Evolutionary conservation across 1,139 yeast species (phyloP).

Genomic region (Magnusiomyces magnusii): DNA sequence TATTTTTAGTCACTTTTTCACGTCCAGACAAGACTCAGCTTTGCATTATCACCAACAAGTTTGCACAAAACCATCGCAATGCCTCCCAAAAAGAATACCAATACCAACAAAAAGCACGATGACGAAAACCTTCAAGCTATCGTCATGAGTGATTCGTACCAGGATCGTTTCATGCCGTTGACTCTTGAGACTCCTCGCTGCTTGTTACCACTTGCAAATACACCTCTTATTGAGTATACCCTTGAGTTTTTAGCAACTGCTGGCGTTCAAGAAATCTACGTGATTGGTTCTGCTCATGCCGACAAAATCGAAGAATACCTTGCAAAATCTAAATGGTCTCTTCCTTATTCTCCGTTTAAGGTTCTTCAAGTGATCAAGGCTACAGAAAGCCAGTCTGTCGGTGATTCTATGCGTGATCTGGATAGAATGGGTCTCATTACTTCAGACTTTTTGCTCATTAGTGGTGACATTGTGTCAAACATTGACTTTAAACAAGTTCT

Average conservation of each 20-base stretch:
- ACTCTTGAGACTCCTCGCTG: conserved; percentile 83
- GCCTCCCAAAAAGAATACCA: conserved; percentile 1
- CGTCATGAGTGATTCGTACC: conserved; percentile 88
- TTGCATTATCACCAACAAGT: no score
- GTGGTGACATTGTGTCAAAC: conserved; percentile 93
- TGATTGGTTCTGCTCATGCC: conserved; percentile 87
- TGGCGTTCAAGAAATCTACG: conserved; percentile 79
- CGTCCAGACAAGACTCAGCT: no score
- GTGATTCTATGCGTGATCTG: conserved; percentile 94
- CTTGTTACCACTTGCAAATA: conserved; percentile 81
- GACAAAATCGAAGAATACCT: conserved; percentile 80
- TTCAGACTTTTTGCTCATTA: conserved; percentile 80
- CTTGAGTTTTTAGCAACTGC: conserved; percentile 88
- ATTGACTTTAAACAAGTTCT: conserved; percentile 69
- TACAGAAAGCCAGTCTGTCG: conserved; percentile 86
- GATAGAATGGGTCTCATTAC: conserved; percentile 78
- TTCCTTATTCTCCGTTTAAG: conserved; percentile 67
- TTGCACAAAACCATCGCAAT: no score
- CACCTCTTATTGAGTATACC: conserved; percentile 91
- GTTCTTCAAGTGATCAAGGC: conserved; percentile 63
- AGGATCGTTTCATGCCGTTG: conserved; percentile 86
- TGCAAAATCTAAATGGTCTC: conserved; percentile 71
- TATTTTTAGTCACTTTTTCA: no score
- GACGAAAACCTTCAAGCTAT: conserved; percentile 62
- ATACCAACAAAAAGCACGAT: neutral